Base-by-base conservation (phyloP, 257 asterid genomes). In the Schizonepeta tenuifolia region DNA sequence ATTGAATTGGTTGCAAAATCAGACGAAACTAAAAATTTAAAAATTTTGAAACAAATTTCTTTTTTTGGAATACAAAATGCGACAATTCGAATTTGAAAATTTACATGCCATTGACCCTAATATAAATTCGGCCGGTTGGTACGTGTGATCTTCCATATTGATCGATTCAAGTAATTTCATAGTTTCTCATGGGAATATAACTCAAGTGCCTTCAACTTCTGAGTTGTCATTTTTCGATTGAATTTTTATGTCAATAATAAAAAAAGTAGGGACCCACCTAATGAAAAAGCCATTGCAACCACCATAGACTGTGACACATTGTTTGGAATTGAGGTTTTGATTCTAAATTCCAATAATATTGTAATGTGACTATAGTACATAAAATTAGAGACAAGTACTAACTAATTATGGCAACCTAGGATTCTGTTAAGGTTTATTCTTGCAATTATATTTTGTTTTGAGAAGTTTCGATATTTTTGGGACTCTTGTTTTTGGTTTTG, bases 201-300 rank as follows among this genome's bases (percentile, higher is more conserved):
- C 2, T 24, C 26, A 24, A 24, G 26, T 24, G 2, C 1, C 36
- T 31, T 31, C 36, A 5, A 31, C 36, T 31, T 31, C 1, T 28
- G 0, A 53, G 8, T 7, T 3, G 24, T 53, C 15, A 57, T 3
- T 57, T 13, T 24, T 56, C 5, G 7, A 17, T 11, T 22, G 11
- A 2, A 4, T 56, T 1, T 56, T 24, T 11, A 12, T 26, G 3
- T 0, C 15, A 26, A 11, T 7, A 58, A 58, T 24, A 13, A 5
- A n/a, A n/a, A n/a, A n/a, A 31, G 33, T 5, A 12, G 20, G 40
- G 20, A 7, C 11, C 20, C 47, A 70, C 28, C 3, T 24, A 1
- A 24, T 73, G 76, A 78, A 71, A 72, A 59, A 12, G 67, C 41
- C 53, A 66, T 67, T 66, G 71, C 78, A 78, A 54, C 79, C 67